Conservation (phyloP, 371 early-diverging fungal genomes). For the Lichtheimia hyalospora region DNA sequence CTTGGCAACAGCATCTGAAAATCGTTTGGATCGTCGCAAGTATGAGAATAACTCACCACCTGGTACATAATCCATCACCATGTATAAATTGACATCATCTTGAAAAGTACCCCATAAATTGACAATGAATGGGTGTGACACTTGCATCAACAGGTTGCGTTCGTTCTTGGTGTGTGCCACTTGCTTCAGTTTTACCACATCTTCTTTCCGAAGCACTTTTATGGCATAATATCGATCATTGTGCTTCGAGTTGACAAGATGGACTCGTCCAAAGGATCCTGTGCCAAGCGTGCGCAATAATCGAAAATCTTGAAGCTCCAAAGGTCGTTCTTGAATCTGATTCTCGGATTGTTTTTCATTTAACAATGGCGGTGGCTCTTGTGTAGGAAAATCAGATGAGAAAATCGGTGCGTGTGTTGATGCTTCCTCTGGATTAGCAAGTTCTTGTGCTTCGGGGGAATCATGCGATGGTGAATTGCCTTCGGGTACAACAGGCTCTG, state of each 20-base stretch:
- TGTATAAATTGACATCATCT: conserved; percentile 81
- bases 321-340: conserved; percentile 16
- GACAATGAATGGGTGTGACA: conserved; percentile 90
- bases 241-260: conserved; percentile 77
- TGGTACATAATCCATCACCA: conserved; percentile 94
- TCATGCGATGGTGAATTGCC: too few species aligned
- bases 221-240: conserved; percentile 91
- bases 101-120: conserved; percentile 87
- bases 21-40: conserved; percentile 63
- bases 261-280: conserved; percentile 98
- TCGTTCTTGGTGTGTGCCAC: conserved; percentile 92
- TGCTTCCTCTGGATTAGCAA: conserved; percentile 7
- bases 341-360: neutral
- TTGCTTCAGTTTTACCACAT: conserved; percentile 93
- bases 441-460: neutral
- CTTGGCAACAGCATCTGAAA: conserved; percentile 88
- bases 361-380: neutral
- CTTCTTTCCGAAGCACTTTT: conserved; percentile 88
- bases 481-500: too few species aligned
- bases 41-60: conserved; percentile 94
- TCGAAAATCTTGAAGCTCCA: conserved; percentile 64
- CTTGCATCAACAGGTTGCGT: conserved; percentile 80
- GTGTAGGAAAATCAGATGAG: conserved; percentile 2
- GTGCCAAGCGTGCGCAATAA: conserved; percentile 89
- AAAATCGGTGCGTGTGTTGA: conserved; percentile 13